Base-by-base conservation (phyloP, 1,139 yeast species). In the Petasospora rhodanensis region DNA sequence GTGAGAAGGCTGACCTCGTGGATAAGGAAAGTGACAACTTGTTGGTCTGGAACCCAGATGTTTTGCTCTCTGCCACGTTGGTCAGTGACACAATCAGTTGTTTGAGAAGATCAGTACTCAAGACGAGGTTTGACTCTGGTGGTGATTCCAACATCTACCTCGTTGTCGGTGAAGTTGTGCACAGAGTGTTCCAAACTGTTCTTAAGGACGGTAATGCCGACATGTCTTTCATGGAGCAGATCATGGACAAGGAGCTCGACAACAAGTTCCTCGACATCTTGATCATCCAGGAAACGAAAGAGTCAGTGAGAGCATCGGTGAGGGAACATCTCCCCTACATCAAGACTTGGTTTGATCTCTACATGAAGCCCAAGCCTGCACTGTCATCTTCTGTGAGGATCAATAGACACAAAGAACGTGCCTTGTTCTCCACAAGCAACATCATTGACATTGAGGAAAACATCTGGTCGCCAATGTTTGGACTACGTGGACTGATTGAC, bases 401-500 rank as follows among this genome's bases (percentile, higher is more conserved):
- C 7, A 64, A 68, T 2, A 68, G 74, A 0, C 58, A 65, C 10
- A 54, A 59, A 24, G 58, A 61, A 28, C 59, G 61, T 14, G 58
- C 72, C 1, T 56, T 58, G 22, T 67, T 77, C 47, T 64, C 81
- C 0, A 77, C 81, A 1, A 67, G 73, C 11, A 76, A 80, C 35
- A 73, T 86, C 5, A 61, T 86, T 24, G 95, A 85, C 52, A 74
- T 85, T 14, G 99, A 91, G 55, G 97, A 91, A 51, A 84, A 80
- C 47, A 78, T 91, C 14, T 79, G 94, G 85, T 85, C 96, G 0
- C 96, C 96, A 0, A 71, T 75, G 52, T 87, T 72, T 62, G 99
- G 99, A 0, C 60, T 93, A n/a, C 78, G 85, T 45, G 99, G 99
- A 1, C 75, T 80, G 50, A 76, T 89, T 12, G 99, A 91, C 60